Evolutionary conservation across 2,329 filamentous ascomycete genomes (phyloP).

Genomic region (Aspergillus sp.): DNA sequence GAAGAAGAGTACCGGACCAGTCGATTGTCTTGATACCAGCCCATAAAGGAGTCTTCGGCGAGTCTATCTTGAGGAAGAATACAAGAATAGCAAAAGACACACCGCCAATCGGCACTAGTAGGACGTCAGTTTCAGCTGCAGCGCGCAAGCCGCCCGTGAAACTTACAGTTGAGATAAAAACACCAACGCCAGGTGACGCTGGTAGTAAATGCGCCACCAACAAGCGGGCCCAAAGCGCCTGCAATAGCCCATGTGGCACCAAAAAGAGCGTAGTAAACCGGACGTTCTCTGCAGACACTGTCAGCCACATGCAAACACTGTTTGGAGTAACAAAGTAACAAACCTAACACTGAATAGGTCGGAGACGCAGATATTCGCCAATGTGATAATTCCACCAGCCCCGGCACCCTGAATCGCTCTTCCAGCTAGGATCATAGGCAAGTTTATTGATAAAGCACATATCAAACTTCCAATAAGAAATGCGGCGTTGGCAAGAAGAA

Average conservation of each 20-base stretch:
- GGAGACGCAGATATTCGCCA: constrained; percentile 64
- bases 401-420: constrained; percentile 64
- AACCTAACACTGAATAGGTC: constrained; percentile 63
- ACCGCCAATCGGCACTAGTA: constrained; percentile 58
- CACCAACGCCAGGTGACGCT: constrained; percentile 62
- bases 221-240: constrained; percentile 58
- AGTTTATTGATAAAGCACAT: constrained; percentile 57
- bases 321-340: neutral
- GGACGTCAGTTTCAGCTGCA: constrained; percentile 10
- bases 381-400: constrained; percentile 62
- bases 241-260: constrained; percentile 64
- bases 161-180: constrained; percentile 58
- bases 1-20: constrained; percentile 61
- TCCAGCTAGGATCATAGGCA: constrained; percentile 63
- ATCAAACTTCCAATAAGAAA: constrained; percentile 65
- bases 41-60: constrained; percentile 58
- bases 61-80: constrained; percentile 62
- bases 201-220: constrained; percentile 63
- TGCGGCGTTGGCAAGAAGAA: constrained; percentile 59
- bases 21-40: constrained; percentile 62
- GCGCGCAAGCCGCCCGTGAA: neutral
- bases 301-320: constrained; percentile 8
- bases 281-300: constrained; percentile 45
- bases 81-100: constrained; percentile 59
- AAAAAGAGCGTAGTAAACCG: constrained; percentile 63